phyloP scores from a whole-genome alignment of 2,329 filamentous ascomycete genomes.

The Exophiala xenobiotica region DNA sequence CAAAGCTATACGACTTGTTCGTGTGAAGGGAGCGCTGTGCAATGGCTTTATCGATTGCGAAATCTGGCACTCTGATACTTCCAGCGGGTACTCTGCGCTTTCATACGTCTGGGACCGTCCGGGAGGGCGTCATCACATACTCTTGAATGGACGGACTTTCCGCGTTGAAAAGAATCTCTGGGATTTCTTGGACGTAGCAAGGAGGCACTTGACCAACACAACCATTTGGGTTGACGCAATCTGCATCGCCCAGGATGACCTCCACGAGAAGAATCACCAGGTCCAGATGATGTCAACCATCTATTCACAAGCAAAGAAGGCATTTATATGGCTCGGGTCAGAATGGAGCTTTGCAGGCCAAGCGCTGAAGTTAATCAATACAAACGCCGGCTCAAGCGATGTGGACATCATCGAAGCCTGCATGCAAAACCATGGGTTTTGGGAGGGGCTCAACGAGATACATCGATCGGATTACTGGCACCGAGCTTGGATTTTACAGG shows the following conservation, averaged over 20 bases:
- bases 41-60: neutral
- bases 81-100: neutral
- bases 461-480: too few species aligned
- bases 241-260: neutral
- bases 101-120: neutral
- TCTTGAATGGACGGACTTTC: neutral
- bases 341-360: too few species aligned
- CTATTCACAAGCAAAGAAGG: neutral
- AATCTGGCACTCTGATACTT: neutral
- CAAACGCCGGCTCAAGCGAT: too few species aligned
- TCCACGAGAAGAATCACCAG: neutral
- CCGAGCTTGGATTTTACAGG: too few species aligned
- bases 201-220: neutral
- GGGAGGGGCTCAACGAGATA: too few species aligned
- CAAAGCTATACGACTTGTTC: too few species aligned
- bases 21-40: too few species aligned
- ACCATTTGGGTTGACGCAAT: neutral
- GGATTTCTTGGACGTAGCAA: neutral
- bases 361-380: too few species aligned
- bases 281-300: neutral
- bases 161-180: neutral
- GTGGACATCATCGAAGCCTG: too few species aligned
- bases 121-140: neutral
- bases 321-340: neutral
- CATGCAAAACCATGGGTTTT: too few species aligned